These are phyloP conservation scores for Hymenotorrendiella dingleyae DNA, from an alignment of 2,329 filamentous ascomycete genomes.

Conservation along the genomic window DNA sequence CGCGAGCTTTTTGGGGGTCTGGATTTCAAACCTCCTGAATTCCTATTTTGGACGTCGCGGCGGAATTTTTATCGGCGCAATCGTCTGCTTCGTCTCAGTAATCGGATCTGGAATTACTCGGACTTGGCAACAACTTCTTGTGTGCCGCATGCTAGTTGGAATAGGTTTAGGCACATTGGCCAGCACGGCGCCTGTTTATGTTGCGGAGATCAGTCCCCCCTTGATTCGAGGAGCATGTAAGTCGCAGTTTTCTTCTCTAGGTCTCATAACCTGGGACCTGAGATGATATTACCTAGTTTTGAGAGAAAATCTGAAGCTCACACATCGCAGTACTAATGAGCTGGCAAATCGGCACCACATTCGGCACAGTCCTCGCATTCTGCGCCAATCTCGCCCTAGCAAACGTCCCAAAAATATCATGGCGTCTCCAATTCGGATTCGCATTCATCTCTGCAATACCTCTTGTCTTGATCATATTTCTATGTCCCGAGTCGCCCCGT, in stretches of 20 bases:
- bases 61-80: conserved; percentile 62
- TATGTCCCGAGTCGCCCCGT: conserved; percentile 59
- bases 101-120: conserved; percentile 36
- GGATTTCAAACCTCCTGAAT: conserved; percentile 60
- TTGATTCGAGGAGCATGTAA: conserved; percentile 41
- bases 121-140: conserved; percentile 66
- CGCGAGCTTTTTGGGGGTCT: no score
- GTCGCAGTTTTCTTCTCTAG: neutral
- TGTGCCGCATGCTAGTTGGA: conserved; percentile 63
- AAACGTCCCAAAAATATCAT: conserved; percentile 51
- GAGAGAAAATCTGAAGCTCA: neutral
- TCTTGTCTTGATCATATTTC: conserved; percentile 57
- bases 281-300: no score
- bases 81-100: conserved; percentile 44
- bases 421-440: conserved; percentile 58
- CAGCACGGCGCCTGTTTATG: conserved; percentile 64
- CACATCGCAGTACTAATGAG: conserved; percentile 48
- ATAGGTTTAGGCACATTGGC: conserved; percentile 74
- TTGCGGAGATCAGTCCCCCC: conserved; percentile 48
- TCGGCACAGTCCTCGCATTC: conserved; percentile 57
- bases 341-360: conserved; percentile 68
- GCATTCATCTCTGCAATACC: conserved; percentile 56
- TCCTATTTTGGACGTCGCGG: conserved; percentile 65
- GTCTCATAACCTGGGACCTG: no score
- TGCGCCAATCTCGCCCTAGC: conserved; percentile 59